Conservation (phyloP, 768 basidiomycete species). For the Paxillus rubicundulus region DNA sequence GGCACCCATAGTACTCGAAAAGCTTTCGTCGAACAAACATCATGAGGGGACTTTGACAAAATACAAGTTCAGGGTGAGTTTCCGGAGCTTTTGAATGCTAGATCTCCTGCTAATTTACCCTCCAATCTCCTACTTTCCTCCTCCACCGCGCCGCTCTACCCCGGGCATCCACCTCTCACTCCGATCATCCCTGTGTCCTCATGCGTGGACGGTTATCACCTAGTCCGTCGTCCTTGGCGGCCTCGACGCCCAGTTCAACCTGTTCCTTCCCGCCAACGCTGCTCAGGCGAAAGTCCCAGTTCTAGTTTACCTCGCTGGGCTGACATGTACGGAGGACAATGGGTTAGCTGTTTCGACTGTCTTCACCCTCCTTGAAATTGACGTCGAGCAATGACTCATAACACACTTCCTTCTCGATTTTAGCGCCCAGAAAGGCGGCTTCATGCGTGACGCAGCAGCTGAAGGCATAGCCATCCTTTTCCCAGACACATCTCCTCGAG, state of each 20-base stretch:
- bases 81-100: neutral
- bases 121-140: neutral
- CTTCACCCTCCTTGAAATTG: neutral
- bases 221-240: conserved; percentile 74
- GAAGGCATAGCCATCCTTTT: conserved; percentile 87
- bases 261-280: conserved; percentile 76
- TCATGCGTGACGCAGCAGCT: conserved; percentile 79
- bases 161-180: neutral
- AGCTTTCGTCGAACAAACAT: conserved; percentile 72
- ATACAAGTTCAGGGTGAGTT: conserved; percentile 75
- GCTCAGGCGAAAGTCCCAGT: conserved; percentile 59
- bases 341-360: conserved; percentile 46
- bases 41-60: conserved; percentile 82
- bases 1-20: conserved; percentile 49
- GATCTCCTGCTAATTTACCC: neutral
- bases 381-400: neutral
- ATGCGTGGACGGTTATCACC: neutral
- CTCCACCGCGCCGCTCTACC: neutral
- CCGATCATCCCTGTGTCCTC: neutral
- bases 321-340: conserved; percentile 92
- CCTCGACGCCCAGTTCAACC: conserved; percentile 74
- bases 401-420: neutral
- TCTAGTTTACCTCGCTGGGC: conserved; percentile 83
- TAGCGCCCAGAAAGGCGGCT: conserved; percentile 91
- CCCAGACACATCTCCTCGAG: conserved; percentile 94